Evolutionary conservation across 2,329 filamentous ascomycete species (phyloP), one percentile per base, ranked within the genome.

Genomic region (Talaromyces sp.): DNA sequence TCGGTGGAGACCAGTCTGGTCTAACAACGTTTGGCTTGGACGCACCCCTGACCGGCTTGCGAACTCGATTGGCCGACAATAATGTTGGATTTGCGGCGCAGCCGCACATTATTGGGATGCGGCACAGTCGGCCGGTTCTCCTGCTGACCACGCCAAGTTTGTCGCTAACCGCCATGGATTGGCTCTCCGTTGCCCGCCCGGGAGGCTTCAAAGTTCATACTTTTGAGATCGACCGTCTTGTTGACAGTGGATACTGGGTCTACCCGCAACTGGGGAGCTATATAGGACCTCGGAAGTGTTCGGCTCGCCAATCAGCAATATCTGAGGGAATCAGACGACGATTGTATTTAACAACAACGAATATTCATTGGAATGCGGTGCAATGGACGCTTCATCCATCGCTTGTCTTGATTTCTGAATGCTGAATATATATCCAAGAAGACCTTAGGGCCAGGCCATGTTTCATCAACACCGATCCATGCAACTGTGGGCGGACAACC

Each of bases 11-110:
- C 56, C 53, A 30, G 27, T 18, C 54, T 30, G 28, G 34, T 30
- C 42, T 40, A 58, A 47, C 50, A 54, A 53, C 42, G 53, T 52
- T 57, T 53, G 30, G 50, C 7, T 7, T 42, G 30, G 33, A 57
- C 33, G 55, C 54, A 55, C 56, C 60, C 60, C 55, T 61, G 60
- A 58, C 40, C 33, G 42, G 33, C 2, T 60, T 30, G 31, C 54
- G 30, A 57, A 40, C 8, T 47, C 18, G 23, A 47, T 23, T 53
- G 50, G 50, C 14, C 9, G 10, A 28, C 50, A 31, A 30, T 6
- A 53, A 2, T 28, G 27, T 23, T 53, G 30, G 27, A 31, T 53
- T 53, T n/a, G 50, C 30, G 50, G 27, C 50, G 30, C 30, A 53
- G 50, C 50, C 12, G 28, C 50, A 53, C 30, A 28, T 53, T 31